Base-by-base conservation (phyloP, 805 yeast species). In the Metschnikowia kunwiensis region DNA sequence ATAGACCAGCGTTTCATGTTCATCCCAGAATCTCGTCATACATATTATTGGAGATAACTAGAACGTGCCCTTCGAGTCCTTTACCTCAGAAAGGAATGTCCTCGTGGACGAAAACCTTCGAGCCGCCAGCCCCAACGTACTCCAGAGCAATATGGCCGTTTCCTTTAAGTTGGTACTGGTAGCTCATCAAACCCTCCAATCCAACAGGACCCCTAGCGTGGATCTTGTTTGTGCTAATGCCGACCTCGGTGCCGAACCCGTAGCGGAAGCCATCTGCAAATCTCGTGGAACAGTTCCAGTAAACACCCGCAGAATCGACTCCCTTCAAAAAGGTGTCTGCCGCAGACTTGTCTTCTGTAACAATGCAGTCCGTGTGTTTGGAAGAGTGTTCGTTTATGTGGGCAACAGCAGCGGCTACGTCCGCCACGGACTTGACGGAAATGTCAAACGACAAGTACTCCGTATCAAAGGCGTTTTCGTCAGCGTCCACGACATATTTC, bases 181-280 rank as follows among this genome's bases (percentile, higher is more conserved):
- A 93, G 51, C 94, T 86, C 58, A 91, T 95, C 48, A 93, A 72
- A 1, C 99, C 99, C 57, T 93, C 99, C 21, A 93, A 72, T 2
- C 99, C 99, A 22, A 93, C 97, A 11, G 98, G 99, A 2, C 99
- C 99, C 54, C 99, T 76, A 7, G 98, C 96, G 58, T 93, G 99
- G 44, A 93, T 87, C 61, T 93, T 93, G 57, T 91, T 89, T 29
- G 98, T 93, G 32, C 95, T 83, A 42, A 93, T 91, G 23, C 99
- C 99, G 12, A 93, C 98, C 61, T 93, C 99, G 5, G 99, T 83
- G 35, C 99, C 99, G 58, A 94, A 93, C 0, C 99, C 99, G 56
- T 91, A 93, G 58, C 98, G 77, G 73, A 86, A 93, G 3, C 99
- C 99, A 61, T 93, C 99, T 5, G 99, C 97, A 65, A 93, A 93